Evolutionary conservation across 768 basidiomycete species (phyloP).

Genomic region (Russula abietina): DNA sequence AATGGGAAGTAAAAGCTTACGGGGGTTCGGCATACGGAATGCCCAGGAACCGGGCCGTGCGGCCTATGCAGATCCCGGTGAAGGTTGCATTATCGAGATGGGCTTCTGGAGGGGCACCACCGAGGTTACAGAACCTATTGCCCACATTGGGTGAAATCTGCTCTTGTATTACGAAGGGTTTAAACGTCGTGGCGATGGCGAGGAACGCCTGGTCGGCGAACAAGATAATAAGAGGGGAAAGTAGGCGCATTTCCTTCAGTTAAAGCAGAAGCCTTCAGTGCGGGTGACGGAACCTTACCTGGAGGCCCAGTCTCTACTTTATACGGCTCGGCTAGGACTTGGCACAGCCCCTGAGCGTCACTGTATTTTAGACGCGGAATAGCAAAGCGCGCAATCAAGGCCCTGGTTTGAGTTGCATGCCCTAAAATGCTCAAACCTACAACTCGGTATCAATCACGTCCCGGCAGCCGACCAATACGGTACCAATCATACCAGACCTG

Average conservation of each 20-base stretch:
- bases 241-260: background rate
- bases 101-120: conserved; percentile 14
- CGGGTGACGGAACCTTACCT: background rate
- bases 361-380: too few species aligned
- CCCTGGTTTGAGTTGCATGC: too few species aligned
- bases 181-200: background rate
- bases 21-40: conserved; percentile 31
- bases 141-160: background rate
- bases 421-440: too few species aligned
- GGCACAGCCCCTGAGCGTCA: too few species aligned
- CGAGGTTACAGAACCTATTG: background rate
- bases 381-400: too few species aligned
- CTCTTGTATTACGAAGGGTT: conserved; percentile 2
- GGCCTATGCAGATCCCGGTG: conserved; percentile 21
- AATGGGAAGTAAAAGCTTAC: conserved; percentile 19
- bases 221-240: background rate
- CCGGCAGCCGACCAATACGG: too few species aligned
- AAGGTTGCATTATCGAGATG: conserved; percentile 28
- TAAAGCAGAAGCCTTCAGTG: background rate
- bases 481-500: too few species aligned
- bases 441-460: too few species aligned
- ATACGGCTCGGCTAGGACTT: background rate
- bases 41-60: conserved; percentile 26
- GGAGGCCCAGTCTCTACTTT: background rate
- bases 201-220: background rate